Evolutionary conservation across 495 filamentous ascomycete species (phyloP).

Genomic region (Penicillium herquei): DNA sequence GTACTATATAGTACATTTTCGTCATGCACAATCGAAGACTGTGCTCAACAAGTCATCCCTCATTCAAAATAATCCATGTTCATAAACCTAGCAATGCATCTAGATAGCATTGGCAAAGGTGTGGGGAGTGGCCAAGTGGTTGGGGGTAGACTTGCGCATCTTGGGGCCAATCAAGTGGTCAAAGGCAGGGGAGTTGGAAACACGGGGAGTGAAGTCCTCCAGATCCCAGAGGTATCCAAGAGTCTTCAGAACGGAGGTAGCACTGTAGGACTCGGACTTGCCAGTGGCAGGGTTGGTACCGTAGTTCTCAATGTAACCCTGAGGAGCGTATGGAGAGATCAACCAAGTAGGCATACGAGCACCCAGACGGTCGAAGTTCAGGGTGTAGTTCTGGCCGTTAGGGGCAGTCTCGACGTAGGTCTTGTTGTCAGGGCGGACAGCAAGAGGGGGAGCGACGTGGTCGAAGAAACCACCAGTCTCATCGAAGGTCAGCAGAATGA

Average conservation of each 20-base stretch:
- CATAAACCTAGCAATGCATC: background rate
- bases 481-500: slow-evolving; percentile 51
- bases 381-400: slow-evolving; percentile 43
- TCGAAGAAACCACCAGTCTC: slow-evolving; percentile 54
- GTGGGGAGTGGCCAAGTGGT: slow-evolving; percentile 20
- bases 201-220: slow-evolving; percentile 42
- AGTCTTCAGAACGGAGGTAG: slow-evolving; percentile 43
- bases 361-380: slow-evolving; percentile 51
- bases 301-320: slow-evolving; percentile 46
- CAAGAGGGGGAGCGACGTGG: slow-evolving; percentile 49
- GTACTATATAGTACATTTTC: too few species aligned
- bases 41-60: background rate
- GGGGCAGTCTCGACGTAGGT: slow-evolving; percentile 45
- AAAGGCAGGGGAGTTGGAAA: slow-evolving; percentile 43
- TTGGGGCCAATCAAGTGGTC: slow-evolving; percentile 40
- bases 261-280: slow-evolving; percentile 36
- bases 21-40: too few species aligned
- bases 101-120: slow-evolving; percentile 19
- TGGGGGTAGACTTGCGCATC: slow-evolving; percentile 16
- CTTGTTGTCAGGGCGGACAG: slow-evolving; percentile 41
- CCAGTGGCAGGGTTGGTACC: slow-evolving; percentile 36
- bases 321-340: slow-evolving; percentile 48
- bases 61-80: background rate
- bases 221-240: slow-evolving; percentile 49
- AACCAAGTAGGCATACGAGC: slow-evolving; percentile 53